These are phyloP conservation scores for Beauveria caledonica DNA, from an alignment of 2,329 filamentous ascomycete species.

Conservation along the genomic window DNA sequence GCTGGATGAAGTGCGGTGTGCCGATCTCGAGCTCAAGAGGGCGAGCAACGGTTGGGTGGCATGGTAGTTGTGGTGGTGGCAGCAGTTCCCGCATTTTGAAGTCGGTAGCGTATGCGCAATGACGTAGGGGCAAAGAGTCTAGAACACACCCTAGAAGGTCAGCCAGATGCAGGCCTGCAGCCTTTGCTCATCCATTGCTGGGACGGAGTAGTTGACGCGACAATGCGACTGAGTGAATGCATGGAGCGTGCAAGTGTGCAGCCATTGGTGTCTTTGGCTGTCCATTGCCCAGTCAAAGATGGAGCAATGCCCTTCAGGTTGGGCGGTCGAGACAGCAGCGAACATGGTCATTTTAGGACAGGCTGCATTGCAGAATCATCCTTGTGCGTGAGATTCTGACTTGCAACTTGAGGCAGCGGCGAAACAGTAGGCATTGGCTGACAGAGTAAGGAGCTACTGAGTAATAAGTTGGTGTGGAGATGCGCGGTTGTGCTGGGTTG, in stretches of 20 bases:
- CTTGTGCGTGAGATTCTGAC: background rate
- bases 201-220: background rate
- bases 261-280: background rate
- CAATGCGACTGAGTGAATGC: background rate
- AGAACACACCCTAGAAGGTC: conserved; percentile 2
- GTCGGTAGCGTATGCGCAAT: conserved; percentile 2
- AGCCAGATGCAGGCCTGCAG: background rate
- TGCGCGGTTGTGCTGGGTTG: background rate
- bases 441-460: background rate
- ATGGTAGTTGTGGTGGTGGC: background rate
- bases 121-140: conserved; percentile 7
- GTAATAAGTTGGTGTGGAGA: background rate
- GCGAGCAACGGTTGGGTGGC: background rate
- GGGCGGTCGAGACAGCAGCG: background rate
- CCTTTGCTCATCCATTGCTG: background rate
- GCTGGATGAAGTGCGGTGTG: conserved; percentile 4
- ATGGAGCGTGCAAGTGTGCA: background rate
- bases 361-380: background rate
- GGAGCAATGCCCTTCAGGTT: background rate
- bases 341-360: background rate
- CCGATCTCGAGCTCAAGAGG: background rate
- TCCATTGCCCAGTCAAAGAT: background rate
- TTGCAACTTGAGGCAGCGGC: background rate
- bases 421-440: background rate
- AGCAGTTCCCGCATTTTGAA: conserved; percentile 4